A percentile compares a stretch with the other conserved stretches of the same genome.
Conservation (phyloP, 768 basidiomycete species). For the Tulasnella sp. region DNA sequence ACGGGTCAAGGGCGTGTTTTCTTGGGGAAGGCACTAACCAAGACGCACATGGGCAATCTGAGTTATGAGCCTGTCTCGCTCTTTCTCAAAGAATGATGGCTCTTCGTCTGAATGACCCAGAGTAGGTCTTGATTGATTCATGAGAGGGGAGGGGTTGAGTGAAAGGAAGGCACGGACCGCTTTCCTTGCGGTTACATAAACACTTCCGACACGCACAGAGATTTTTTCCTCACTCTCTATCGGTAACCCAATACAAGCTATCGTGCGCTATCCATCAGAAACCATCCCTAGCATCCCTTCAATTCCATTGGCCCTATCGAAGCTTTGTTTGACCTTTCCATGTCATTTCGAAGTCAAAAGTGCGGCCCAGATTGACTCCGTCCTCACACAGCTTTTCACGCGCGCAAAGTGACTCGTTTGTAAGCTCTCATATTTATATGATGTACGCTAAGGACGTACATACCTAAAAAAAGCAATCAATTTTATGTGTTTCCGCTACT, state of each 20-base stretch:
- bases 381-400: conserved; percentile 4
- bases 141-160: too few relatives aligned
- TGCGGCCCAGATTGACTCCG: background rate
- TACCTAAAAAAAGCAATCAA: background rate
- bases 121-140: background rate
- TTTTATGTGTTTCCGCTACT: too few relatives aligned
- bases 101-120: conserved; percentile 27
- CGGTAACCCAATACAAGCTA: too few relatives aligned
- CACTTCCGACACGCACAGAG: background rate
- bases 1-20: background rate
- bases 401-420: background rate
- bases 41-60: conserved; percentile 61
- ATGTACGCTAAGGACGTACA: conserved; percentile 5
- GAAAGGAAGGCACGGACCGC: too few relatives aligned
- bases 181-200: too few relatives aligned
- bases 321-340: conserved; percentile 8
- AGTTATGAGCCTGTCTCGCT: conserved; percentile 59
- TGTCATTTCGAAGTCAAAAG: conserved; percentile 11
- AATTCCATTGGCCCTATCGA: conserved; percentile 10
- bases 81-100: conserved; percentile 60
- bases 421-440: conserved; percentile 7
- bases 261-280: background rate
- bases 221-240: background rate
- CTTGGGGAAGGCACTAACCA: background rate
- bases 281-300: background rate